These are phyloP conservation scores for Lachancea fermentati DNA, from an alignment of 805 yeast species.

Conservation along the genomic window DNA sequence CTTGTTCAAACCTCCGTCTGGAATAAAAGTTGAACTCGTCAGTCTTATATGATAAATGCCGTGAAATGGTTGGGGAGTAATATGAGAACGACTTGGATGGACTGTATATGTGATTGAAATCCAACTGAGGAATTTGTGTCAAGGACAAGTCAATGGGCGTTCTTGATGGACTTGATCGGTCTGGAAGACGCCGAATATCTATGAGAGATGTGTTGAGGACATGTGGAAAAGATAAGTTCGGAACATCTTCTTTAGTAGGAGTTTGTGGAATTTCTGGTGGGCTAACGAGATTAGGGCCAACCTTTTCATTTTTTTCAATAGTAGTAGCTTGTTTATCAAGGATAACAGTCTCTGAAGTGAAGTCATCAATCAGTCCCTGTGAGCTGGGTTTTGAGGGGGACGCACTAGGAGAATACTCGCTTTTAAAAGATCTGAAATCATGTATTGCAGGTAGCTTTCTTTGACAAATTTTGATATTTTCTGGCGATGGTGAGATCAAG, in stretches of 20 bases:
- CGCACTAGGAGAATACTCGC: slow-evolving; percentile 34
- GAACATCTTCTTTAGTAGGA: background rate
- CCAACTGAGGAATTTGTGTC: slow-evolving; percentile 2
- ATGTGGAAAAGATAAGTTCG: too few relatives aligned
- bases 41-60: slow-evolving; percentile 25
- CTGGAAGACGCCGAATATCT: too few relatives aligned
- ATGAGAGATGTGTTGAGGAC: too few relatives aligned
- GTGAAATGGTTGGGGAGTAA: slow-evolving; percentile 31
- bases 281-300: too few relatives aligned
- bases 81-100: slow-evolving; percentile 27
- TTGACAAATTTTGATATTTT: slow-evolving; percentile 65
- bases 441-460: slow-evolving; percentile 63
- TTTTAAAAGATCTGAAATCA: slow-evolving; percentile 57
- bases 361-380: slow-evolving; percentile 24
- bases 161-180: too few relatives aligned
- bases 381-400: slow-evolving; percentile 14
- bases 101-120: slow-evolving; percentile 18
- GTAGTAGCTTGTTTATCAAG: too few relatives aligned
- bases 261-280: background rate
- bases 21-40: slow-evolving; percentile 18
- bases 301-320: too few relatives aligned
- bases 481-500: slow-evolving; percentile 50
- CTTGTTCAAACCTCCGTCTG: slow-evolving; percentile 26
- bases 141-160: too few relatives aligned
- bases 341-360: slow-evolving; percentile 13